These are phyloP conservation scores for Golubevia sp. DNA, from an alignment of 1,284 basidiomycete genomes.

Conservation along the genomic window DNA sequence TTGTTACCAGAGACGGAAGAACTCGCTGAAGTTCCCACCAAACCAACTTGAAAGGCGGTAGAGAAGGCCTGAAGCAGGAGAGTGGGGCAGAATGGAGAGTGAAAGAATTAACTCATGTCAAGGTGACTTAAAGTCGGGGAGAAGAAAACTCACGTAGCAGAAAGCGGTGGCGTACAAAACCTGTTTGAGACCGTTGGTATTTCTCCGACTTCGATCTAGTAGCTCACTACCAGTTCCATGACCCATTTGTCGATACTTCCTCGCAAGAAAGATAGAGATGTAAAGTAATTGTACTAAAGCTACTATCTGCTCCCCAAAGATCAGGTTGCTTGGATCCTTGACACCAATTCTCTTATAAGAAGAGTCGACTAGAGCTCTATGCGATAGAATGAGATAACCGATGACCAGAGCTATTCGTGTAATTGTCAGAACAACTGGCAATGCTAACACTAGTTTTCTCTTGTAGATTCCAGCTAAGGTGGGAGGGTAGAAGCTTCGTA, in stretches of 20 bases:
- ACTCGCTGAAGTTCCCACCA: conserved; percentile 1
- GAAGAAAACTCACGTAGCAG: no score
- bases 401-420: conserved; percentile 24
- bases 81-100: no score
- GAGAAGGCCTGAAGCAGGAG: no score
- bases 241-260: conserved; percentile 30
- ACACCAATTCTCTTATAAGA: background rate
- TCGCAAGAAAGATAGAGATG: conserved; percentile 20
- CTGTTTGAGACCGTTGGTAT: conserved; percentile 24
- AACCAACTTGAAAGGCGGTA: conserved; percentile 23
- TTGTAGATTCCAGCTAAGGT: conserved; percentile 22
- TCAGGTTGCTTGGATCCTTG: background rate
- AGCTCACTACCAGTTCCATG: conserved; percentile 21
- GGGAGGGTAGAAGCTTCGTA: conserved; percentile 31
- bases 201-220: conserved; percentile 17
- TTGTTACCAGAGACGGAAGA: conserved; percentile 20
- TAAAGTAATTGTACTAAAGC: conserved; percentile 21
- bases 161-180: conserved; percentile 27
- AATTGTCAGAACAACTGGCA: conserved; percentile 25
- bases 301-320: background rate
- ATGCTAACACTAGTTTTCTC: conserved; percentile 20
- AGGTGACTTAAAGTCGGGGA: no score
- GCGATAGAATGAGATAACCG: conserved; percentile 11
- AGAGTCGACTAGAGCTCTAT: background rate
- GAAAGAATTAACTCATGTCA: no score